Evolutionary conservation across 345 rosid genomes (phyloP), one percentile per base, ranked within the genome.

Genomic region (Laguncularia racemosa): DNA sequence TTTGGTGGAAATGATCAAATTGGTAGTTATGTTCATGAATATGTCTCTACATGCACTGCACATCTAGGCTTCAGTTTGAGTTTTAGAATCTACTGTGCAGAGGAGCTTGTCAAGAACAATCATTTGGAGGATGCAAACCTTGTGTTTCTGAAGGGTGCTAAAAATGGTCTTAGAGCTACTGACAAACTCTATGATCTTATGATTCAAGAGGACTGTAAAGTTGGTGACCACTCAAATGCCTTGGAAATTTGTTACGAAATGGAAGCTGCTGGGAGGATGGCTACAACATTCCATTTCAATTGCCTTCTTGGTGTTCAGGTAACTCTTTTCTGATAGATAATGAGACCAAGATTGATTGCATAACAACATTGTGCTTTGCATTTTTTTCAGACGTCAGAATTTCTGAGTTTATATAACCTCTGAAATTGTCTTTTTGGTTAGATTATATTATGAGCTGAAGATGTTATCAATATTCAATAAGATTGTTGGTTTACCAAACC

Each of bases 231-330:
- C 73, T 89, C 98, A 16, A 92, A 92, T 71, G 98, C 95, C 53
- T 71, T 92, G 52, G 96, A 92, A 26, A 86, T 92, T 21, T 78
- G 93, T 18, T 92, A 89, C 43, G 95, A 86, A 72, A 92, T 92
- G 98, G 98, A 92, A 65, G 93, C 95, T 13, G 95, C 96, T 19
- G 98, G 98, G 43, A 72, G 96, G 52, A 76, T 80, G 81, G 98
- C 98, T 2, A 92, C 96, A 9, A 92, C 98, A 11, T 89, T 83
- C 67, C 96, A 92, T 82, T 92, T 89, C 74, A 92, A 92, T 68
- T 84, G 90, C 67, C 93, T 92, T 66, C 93, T 92, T 60, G 89
- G 96, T 43, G 90, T 83, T n/a, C 98, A 92, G 86, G 98, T 92
- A 59, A 61, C 26, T n/a, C 11, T 44, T 21, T 21, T n/a, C 17